Conservation (phyloP, 495 filamentous ascomycete genomes). For the Neurospora terricola region DNA sequence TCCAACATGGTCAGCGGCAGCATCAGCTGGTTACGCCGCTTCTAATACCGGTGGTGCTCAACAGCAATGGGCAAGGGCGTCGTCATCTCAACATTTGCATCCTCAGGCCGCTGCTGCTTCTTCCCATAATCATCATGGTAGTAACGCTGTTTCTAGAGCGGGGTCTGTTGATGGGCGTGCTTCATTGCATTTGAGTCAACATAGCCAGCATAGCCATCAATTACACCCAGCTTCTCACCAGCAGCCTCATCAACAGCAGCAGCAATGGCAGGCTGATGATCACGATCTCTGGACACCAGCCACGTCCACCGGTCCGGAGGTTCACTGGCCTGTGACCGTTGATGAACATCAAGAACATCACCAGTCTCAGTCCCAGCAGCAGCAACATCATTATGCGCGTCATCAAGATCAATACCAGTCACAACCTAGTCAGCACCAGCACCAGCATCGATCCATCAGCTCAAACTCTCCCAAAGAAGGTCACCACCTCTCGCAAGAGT, state of each 20-base stretch:
- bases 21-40: neutral
- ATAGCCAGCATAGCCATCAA: neutral
- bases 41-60: neutral
- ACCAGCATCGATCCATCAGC: neutral
- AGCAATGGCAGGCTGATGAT: conserved; percentile 1
- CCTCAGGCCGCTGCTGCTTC: neutral
- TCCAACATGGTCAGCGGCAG: neutral
- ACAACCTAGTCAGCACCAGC: neutral
- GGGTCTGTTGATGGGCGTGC: neutral
- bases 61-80: neutral
- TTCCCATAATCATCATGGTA: neutral
- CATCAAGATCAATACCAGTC: neutral
- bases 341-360: neutral
- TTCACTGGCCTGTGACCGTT: neutral
- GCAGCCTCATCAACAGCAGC: neutral
- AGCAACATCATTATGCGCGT: neutral
- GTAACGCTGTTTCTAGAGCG: neutral
- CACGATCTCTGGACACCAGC: conserved; percentile 5
- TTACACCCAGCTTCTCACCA: neutral
- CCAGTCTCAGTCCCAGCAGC: neutral
- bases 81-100: neutral
- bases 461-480: neutral
- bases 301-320: neutral
- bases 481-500: conserved; percentile 12
- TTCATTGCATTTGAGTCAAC: no score